Base-by-base conservation (phyloP, 495 filamentous ascomycete species). In the Darksidea phi region DNA sequence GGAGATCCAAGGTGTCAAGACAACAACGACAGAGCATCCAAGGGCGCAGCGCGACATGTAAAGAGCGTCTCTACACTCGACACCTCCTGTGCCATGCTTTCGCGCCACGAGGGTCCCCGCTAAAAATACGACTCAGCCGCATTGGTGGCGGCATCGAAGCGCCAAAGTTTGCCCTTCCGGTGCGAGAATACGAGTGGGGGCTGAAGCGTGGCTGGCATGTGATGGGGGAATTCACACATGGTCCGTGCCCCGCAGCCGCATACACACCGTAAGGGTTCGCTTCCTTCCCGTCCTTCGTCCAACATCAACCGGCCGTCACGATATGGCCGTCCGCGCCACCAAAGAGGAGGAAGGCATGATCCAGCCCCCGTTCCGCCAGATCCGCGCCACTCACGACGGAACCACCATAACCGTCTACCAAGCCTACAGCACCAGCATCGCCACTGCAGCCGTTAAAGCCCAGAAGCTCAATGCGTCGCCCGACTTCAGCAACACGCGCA, bases 361-460 rank as follows among this genome's bases (percentile, higher is more conserved):
- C 41, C 13, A 6, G 41, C 53, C 59, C 7, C 77, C 79, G n/a
- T 78, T 78, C 72, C 75, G 77, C 42, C 79, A 81, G 55, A 82
- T 86, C 66, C 79, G 83, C 37, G 82, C 82, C 41, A 59, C 61
- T 43, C 77, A 79, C 72, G 74, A 74, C 47, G 42, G 63, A 1
- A 54, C 71, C 20, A 82, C 78, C 37, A 81, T 87, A 49, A 83
- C 80, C 0, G 77, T 87, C 64, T 87, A 86, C 72, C 83, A 86
- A 76, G 84, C 84, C 37, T 87, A 86, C 70, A 73, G 71, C 25
- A 45, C 67, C 43, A 28, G 67, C 48, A 86, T 88, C 67, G 82
- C 85, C 4, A 46, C 67, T 6, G 71, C 82, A 10, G 85, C 82
- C 13, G 74, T 88, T 8, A 12, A 67, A 17, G 48, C 69, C 2